These are phyloP conservation scores for Galeopsis tetrahit DNA, from an alignment of 257 asterid species.

Conservation along the genomic window DNA sequence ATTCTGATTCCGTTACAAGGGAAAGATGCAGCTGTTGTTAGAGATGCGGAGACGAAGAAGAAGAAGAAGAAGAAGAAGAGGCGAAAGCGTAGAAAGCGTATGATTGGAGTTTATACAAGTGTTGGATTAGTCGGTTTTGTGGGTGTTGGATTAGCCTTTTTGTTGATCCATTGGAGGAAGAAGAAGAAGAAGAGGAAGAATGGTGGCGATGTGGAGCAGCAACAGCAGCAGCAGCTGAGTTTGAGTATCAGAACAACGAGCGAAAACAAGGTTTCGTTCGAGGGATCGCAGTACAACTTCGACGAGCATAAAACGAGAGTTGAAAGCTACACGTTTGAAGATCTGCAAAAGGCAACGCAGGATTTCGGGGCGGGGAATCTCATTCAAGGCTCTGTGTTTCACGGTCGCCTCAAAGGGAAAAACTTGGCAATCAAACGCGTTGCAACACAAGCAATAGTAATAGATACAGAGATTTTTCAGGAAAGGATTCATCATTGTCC, in stretches of 20 bases:
- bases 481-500: constrained; percentile 60
- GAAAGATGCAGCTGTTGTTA: constrained; percentile 34
- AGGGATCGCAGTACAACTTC: constrained; percentile 67
- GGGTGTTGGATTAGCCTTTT: constrained; percentile 49
- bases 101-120: constrained; percentile 54
- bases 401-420: constrained; percentile 78
- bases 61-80: constrained; percentile 39
- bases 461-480: constrained; percentile 49
- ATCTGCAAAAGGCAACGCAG: constrained; percentile 68
- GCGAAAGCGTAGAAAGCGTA: constrained; percentile 42
- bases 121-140: constrained; percentile 38
- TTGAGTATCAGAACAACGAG: constrained; percentile 72
- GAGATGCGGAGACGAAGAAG: neutral
- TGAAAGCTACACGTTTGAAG: constrained; percentile 70
- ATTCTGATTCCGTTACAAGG: constrained; percentile 49
- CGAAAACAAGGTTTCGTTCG: constrained; percentile 77
- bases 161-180: constrained; percentile 42
- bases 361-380: constrained; percentile 54
- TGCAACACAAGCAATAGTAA: constrained; percentile 33
- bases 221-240: constrained; percentile 60
- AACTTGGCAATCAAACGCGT: constrained; percentile 60
- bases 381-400: constrained; percentile 65
- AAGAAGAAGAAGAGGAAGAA: constrained; percentile 40
- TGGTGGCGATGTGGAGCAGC: constrained; percentile 55
- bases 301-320: constrained; percentile 50